Evolutionary conservation across 2,329 filamentous ascomycete genomes (phyloP).

Genomic region (Paracorniculantispora psalliotae): DNA sequence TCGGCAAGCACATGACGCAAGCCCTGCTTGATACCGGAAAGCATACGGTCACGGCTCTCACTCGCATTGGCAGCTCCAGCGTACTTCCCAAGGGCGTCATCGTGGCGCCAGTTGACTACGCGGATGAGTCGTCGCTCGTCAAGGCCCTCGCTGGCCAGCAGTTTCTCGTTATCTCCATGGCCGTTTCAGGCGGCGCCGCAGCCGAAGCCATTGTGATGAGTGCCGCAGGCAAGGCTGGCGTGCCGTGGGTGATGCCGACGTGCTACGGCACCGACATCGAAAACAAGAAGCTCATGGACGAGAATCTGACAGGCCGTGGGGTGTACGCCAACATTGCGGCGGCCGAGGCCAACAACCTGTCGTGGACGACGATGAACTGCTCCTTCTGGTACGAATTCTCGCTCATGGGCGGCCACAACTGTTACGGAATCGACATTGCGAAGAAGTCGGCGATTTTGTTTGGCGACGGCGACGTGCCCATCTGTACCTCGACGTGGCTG

Average conservation of each 20-base stretch:
- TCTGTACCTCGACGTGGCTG: constrained; percentile 54
- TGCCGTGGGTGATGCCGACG: constrained; percentile 50
- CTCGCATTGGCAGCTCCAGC: constrained; percentile 38
- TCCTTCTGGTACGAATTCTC: constrained; percentile 52
- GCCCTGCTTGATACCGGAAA: constrained; percentile 44
- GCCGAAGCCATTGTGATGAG: constrained; percentile 40
- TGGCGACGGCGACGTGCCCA: constrained; percentile 51
- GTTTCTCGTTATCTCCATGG: constrained; percentile 48
- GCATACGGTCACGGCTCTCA: constrained; percentile 49
- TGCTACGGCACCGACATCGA: constrained; percentile 30
- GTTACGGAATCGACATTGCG: constrained; percentile 46
- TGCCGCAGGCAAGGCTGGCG: constrained; percentile 46
- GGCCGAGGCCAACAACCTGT: constrained; percentile 33
- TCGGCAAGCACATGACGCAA: constrained; percentile 35
- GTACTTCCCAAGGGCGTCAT: constrained; percentile 40
- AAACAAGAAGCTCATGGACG: constrained; percentile 25
- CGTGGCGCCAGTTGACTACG: constrained; percentile 39
- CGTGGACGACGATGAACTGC: constrained; percentile 32
- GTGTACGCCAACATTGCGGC: constrained; percentile 25
- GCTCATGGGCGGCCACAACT: constrained; percentile 27
- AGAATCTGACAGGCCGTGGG: constrained; percentile 21
- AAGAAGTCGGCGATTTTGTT: constrained; percentile 40
- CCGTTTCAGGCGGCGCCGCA: constrained; percentile 34
- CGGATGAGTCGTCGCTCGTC: constrained; percentile 37
- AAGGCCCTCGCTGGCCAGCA: constrained; percentile 48